Base-by-base conservation (phyloP, 2,329 filamentous ascomycete species). In the Fusarium piperis region DNA sequence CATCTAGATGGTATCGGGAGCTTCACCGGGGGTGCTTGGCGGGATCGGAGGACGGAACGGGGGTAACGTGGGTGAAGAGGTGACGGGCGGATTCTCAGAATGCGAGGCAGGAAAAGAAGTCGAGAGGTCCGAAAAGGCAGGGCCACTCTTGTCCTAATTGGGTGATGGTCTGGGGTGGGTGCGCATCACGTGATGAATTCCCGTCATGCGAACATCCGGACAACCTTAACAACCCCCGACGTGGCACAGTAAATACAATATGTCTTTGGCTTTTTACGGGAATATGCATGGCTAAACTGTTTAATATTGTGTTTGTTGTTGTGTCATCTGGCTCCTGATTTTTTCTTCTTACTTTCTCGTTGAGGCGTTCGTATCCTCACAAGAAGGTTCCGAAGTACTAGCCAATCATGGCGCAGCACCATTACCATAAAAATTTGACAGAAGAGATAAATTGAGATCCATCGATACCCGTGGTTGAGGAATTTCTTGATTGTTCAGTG, bases 71-170 rank as follows among this genome's bases (percentile, higher is more conserved):
- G 44, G 44, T 48, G 44, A 48, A 48, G 44, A 48, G 44, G 44
- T 48, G 44, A 48, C 44, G 77, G 76, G 80, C 77, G 79, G 80
- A 81, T 58, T 62, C 69, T 66, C 68, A 82, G 81, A 81, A 82
- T 80, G 81, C 80, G 79, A 81, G 71, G 79, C 74, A 77, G 75
- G 69, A 48, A 48, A 48, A 48, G 69, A 61, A 65, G 63, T 48
- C 58, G 62, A 66, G 64, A 71, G 68, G 68, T 68, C 68, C 38
- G 39, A 48, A 60, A 48, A 48, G 44, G 44, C 44, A 48, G 44
- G 44, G 44, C 44, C 44, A 48, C 44, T 48, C 44, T 30, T 48
- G 44, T 48, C 44, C 44, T 48, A 48, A 48, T 48, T 48, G 44
- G 44, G 44, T 48, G 44, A 48, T 48, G 44, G 44, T 28, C 44